Percentiles rank a stretch among this genome's conserved stretches.
These are phyloP conservation scores for Thymus mandschuricus DNA, from an alignment of 257 asterid genomes.

Conservation along the genomic window DNA sequence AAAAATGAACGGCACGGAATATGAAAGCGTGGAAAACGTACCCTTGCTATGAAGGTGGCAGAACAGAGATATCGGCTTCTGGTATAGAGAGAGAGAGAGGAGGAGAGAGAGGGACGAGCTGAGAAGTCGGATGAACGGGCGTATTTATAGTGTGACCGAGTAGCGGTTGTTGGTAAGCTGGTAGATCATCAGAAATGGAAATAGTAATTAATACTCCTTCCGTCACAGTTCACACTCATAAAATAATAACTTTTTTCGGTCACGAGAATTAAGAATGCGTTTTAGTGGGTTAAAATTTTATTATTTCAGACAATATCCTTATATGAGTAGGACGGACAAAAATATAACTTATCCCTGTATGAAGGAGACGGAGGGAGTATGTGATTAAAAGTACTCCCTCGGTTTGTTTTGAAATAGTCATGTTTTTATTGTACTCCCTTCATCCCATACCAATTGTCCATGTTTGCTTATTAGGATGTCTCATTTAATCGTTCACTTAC, in stretches of 20 bases:
- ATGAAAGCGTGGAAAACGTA: constrained; percentile 7
- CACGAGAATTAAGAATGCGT: too few relatives aligned
- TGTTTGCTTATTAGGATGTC: too few relatives aligned
- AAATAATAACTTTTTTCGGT: background rate
- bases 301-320: too few relatives aligned
- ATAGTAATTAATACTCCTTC: background rate
- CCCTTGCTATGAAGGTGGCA: background rate
- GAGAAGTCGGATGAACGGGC: background rate
- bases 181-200: constrained; percentile 40
- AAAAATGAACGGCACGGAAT: background rate
- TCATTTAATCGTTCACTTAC: too few relatives aligned
- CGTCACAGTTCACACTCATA: background rate
- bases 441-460: too few relatives aligned
- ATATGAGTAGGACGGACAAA: too few relatives aligned
- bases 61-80: constrained; percentile 28
- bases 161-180: constrained; percentile 31
- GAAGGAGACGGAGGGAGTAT: too few relatives aligned
- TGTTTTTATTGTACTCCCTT: too few relatives aligned
- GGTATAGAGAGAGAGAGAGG: background rate
- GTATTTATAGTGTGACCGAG: background rate
- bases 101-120: constrained; percentile 1
- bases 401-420: too few relatives aligned
- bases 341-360: too few relatives aligned
- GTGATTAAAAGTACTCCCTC: too few relatives aligned
- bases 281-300: too few relatives aligned